Evolutionary conservation across 176 grass and related monocot species (phyloP).

Genomic region (Hyparrhenia diplandra): DNA sequence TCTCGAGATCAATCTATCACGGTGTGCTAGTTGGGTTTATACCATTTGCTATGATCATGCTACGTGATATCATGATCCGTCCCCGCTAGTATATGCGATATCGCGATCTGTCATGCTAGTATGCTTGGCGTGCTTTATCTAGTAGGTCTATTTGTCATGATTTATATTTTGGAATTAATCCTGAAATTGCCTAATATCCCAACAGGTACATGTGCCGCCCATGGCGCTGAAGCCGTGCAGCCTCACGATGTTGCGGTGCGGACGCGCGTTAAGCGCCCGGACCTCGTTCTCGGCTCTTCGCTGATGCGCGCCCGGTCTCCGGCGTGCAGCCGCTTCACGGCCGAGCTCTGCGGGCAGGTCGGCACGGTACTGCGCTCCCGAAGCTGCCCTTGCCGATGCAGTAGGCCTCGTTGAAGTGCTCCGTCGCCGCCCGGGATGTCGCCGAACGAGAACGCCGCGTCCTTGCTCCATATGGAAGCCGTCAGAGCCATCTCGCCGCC

Average conservation of each 20-base stretch:
- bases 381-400: constrained; percentile 81
- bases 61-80: no score
- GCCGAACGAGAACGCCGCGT: constrained; percentile 55
- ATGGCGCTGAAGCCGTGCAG: constrained; percentile 69
- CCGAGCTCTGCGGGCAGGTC: constrained; percentile 42
- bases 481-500: neutral
- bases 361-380: constrained; percentile 69
- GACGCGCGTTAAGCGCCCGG: constrained; percentile 42
- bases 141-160: no score
- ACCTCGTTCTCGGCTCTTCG: constrained; percentile 76
- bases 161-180: no score
- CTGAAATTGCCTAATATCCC: no score
- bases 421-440: constrained; percentile 71
- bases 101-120: no score
- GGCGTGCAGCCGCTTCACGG: constrained; percentile 63
- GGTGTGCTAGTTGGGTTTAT: no score
- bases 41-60: no score
- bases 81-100: no score
- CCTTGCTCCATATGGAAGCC: constrained; percentile 63
- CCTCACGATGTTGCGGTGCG: constrained; percentile 77
- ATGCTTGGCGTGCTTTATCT: no score
- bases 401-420: constrained; percentile 69
- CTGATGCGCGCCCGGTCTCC: constrained; percentile 10
- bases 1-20: no score
- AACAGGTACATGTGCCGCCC: constrained; percentile 52